Evolutionary conservation across 2,329 filamentous ascomycete genomes (phyloP), one percentile per base, ranked within the genome.

Genomic region (Xylariomycetidae sp.): DNA sequence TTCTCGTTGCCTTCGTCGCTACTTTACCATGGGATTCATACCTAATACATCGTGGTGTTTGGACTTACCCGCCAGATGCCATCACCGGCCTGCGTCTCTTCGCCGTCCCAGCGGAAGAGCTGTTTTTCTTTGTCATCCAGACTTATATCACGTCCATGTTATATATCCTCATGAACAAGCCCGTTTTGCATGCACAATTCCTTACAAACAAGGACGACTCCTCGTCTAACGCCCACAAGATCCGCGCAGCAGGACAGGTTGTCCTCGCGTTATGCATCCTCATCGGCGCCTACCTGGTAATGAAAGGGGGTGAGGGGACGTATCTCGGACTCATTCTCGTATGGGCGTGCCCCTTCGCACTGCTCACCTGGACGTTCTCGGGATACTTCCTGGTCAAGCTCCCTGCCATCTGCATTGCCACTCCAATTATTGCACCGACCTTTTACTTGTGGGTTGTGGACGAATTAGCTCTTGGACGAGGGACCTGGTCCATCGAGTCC

Each of bases 21-120:
- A 86, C 84, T 0, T 77, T 82, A 16, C 84, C 84, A 19, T 88
- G 83, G 83, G 83, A 88, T 49, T 83, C 81, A 7, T 85, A 85
- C 56, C 69, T 88, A 25, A 83, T 88, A 46, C 72, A 70, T 44
- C 74, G 67, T 34, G 63, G 68, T 27, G 72, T 88, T 50, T 88
- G 84, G 83, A 80, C 76, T 8, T 88, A 87, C 49, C 82, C 83
- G 2, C 59, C 67, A 9, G 63, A 77, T 49, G 82, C 74, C 14
- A 73, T 87, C 19, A 49, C 82, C 22, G 84, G 83, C 0, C 68
- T 68, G 0, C 80, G 67, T 2, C 53, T 85, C 12, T 75, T 74
- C 47, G 63, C 65, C n/a, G 83, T 88, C 13, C 83, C 84, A 0
- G 56, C 71, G 4, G 84, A 88, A 49, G 83, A 88, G 53, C 58